Percentiles rank a stretch among this genome's conserved stretches.
These are phyloP conservation scores for Geotrichum ghanense DNA, from an alignment of 805 yeast genomes.

Conservation along the genomic window DNA sequence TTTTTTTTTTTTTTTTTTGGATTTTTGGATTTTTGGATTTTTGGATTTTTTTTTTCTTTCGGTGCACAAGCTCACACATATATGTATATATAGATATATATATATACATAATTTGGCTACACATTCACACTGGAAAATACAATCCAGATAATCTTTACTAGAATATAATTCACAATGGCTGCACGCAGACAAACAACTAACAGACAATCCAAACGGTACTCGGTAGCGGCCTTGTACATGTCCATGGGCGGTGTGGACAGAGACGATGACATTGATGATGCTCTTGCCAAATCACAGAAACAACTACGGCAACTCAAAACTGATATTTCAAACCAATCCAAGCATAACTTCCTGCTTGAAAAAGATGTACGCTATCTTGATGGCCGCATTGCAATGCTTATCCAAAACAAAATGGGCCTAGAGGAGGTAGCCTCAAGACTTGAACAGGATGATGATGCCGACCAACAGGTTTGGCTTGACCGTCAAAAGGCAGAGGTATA, in stretches of 20 bases:
- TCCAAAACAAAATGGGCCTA: slow-evolving; percentile 27
- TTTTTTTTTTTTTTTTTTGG: no score
- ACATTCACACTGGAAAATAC: no score
- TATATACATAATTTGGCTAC: no score
- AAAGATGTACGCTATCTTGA: slow-evolving; percentile 29
- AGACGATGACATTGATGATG: slow-evolving; percentile 27
- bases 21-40: no score
- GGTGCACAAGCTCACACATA: no score
- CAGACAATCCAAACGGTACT: slow-evolving; percentile 24
- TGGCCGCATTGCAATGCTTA: slow-evolving; percentile 28
- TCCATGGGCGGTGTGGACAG: slow-evolving; percentile 26
- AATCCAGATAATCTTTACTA: no score
- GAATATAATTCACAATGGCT: no score
- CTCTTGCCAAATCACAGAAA: slow-evolving; percentile 23
- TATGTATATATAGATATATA: no score
- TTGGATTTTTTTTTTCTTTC: no score
- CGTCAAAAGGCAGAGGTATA: slow-evolving; percentile 21
- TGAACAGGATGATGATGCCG: slow-evolving; percentile 14
- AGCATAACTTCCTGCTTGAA: slow-evolving; percentile 27
- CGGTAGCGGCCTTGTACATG: slow-evolving; percentile 26
- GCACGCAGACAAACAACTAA: slow-evolving; percentile 7
- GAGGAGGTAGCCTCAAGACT: slow-evolving; percentile 27
- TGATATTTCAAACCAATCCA: slow-evolving; percentile 26
- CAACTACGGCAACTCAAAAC: slow-evolving; percentile 24
- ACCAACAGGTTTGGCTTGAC: slow-evolving; percentile 21